Evolutionary conservation across 192 early-diverging fungal genomes (phyloP).

Genomic region (Coemansia sp.): DNA sequence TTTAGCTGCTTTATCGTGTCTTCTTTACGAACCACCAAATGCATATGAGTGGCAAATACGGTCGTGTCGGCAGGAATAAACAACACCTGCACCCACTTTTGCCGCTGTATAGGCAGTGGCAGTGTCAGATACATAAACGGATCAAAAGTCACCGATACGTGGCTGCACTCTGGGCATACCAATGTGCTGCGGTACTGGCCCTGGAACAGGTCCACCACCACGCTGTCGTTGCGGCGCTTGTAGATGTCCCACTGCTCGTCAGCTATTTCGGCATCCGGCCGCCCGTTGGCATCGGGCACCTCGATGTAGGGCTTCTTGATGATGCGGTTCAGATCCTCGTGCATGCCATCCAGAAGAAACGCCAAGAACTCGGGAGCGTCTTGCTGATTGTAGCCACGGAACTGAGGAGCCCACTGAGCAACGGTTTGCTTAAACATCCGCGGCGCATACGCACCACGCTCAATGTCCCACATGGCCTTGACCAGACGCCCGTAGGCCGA

Average conservation of each 20-base stretch:
- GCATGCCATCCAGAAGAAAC: slow-evolving; percentile 79
- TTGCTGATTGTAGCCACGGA: slow-evolving; percentile 75
- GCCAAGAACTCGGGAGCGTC: slow-evolving; percentile 83
- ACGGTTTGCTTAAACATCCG: slow-evolving; percentile 72
- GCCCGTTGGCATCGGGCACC: slow-evolving; percentile 67
- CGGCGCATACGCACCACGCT: slow-evolving; percentile 60
- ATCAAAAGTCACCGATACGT: slow-evolving; percentile 76
- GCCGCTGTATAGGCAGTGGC: slow-evolving; percentile 69
- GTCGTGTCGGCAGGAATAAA: slow-evolving; percentile 49
- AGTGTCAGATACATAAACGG: slow-evolving; percentile 78
- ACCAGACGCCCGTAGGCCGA: slow-evolving; percentile 65
- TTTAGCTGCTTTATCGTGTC: slow-evolving; percentile 61
- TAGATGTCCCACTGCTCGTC: slow-evolving; percentile 72
- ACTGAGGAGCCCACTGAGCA: slow-evolving; percentile 51
- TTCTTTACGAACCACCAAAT: slow-evolving; percentile 63
- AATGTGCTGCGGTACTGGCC: slow-evolving; percentile 66
- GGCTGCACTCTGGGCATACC: slow-evolving; percentile 55
- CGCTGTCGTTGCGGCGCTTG: slow-evolving; percentile 71
- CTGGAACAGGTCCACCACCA: slow-evolving; percentile 75
- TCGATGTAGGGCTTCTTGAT: slow-evolving; percentile 76
- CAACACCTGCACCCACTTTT: slow-evolving; percentile 54
- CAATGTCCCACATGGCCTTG: slow-evolving; percentile 63
- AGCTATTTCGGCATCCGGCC: slow-evolving; percentile 67
- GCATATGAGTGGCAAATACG: slow-evolving; percentile 46
- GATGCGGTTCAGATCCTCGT: slow-evolving; percentile 86